Percentiles rank a stretch among this genome's conserved stretches.
phyloP scores from a whole-genome alignment of 2,329 filamentous ascomycete genomes.

The Botrytis cinerea region DNA sequence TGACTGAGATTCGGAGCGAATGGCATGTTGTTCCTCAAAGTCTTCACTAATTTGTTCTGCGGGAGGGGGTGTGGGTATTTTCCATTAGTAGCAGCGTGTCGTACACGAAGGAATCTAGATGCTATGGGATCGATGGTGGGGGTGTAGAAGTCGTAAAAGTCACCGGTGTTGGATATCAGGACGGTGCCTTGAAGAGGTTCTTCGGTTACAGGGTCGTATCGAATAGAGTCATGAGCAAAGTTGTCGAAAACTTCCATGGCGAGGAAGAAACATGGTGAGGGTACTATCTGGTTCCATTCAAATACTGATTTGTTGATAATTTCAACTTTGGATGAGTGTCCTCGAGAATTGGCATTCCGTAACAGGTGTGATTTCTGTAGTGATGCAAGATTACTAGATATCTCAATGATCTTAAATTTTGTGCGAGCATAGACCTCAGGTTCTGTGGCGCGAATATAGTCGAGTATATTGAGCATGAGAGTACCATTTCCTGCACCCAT shows the following conservation, averaged over 20 bases:
- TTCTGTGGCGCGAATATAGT: conserved; percentile 88
- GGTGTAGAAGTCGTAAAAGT: conserved; percentile 94
- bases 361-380: conserved; percentile 74
- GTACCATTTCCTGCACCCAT: conserved; percentile 98
- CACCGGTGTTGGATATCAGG: conserved; percentile 78
- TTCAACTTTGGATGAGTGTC: conserved; percentile 83
- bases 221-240: conserved; percentile 91
- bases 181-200: conserved; percentile 85
- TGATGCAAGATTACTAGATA: conserved; percentile 76
- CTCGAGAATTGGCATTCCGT: conserved; percentile 65
- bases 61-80: conserved; percentile 63
- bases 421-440: conserved; percentile 93
- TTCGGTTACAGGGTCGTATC: conserved; percentile 82
- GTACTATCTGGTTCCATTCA: conserved; percentile 86
- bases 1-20: conserved; percentile 74
- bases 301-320: conserved; percentile 96
- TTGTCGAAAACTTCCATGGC: conserved; percentile 99
- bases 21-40: conserved; percentile 64
- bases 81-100: conserved; percentile 71
- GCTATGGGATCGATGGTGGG: conserved; percentile 79
- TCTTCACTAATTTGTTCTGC: conserved; percentile 56
- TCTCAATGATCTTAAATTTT: conserved; percentile 94
- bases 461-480: conserved; percentile 95
- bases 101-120: conserved; percentile 78
- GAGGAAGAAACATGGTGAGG: conserved; percentile 93